phyloP scores from a whole-genome alignment of 2,329 filamentous ascomycete genomes.

The Cladophialophora immunda region DNA sequence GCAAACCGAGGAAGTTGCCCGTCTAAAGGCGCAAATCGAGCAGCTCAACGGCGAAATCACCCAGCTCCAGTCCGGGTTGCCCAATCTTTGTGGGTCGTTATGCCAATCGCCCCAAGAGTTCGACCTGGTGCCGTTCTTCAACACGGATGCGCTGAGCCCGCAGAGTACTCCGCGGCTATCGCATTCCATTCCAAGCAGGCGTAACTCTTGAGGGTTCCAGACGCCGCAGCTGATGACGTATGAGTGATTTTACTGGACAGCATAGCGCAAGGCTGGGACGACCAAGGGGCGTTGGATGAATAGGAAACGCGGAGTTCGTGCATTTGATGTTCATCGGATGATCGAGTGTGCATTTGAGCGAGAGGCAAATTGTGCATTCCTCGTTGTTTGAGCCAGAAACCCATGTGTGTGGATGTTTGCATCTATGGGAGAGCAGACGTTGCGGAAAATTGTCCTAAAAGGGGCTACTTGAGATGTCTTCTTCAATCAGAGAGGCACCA shows the following conservation, averaged over 20 bases:
- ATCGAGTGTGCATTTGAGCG: slow-evolving; percentile 17
- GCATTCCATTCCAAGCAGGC: slow-evolving; percentile 20
- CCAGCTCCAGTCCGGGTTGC: slow-evolving; percentile 32
- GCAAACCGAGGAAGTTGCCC: slow-evolving; percentile 35
- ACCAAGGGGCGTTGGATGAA: slow-evolving; percentile 4
- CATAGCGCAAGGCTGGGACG: slow-evolving; percentile 26
- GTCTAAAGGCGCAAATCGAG: slow-evolving; percentile 38
- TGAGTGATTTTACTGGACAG: slow-evolving; percentile 17
- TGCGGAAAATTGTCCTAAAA: slow-evolving; percentile 1
- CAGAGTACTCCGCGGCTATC: slow-evolving; percentile 29
- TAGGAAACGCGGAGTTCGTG: not conserved
- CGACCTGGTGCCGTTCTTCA: slow-evolving; percentile 38
- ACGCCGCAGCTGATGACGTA: not conserved
- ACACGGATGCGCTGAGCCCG: slow-evolving; percentile 24
- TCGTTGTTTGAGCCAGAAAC: not conserved
- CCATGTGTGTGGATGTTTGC: not conserved
- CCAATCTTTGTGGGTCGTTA: slow-evolving; percentile 32
- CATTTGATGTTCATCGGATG: not conserved
- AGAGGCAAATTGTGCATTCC: slow-evolving; percentile 10
- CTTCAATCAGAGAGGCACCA: not conserved
- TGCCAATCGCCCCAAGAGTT: slow-evolving; percentile 38
- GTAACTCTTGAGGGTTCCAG: slow-evolving; percentile 14
- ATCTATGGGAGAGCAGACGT: slow-evolving; percentile 1
- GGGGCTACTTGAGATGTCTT: slow-evolving; percentile 4
- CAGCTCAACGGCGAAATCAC: slow-evolving; percentile 37